Evolutionary conservation across 768 basidiomycete genomes (phyloP), one percentile per base, ranked within the genome.

Genomic region (Lentinus tigrinus): DNA sequence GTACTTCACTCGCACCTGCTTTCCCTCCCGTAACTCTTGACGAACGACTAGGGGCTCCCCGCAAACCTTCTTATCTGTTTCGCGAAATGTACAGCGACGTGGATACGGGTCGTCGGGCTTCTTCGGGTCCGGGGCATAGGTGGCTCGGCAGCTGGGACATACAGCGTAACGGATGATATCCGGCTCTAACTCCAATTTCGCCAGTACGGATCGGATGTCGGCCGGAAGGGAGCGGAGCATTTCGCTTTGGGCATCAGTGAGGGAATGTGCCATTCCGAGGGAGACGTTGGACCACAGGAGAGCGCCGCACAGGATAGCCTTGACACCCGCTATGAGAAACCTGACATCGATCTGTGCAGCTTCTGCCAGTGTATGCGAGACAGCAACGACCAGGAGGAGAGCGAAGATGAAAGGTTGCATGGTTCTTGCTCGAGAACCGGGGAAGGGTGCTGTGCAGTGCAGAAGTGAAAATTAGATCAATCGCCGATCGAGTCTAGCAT

Each of bases 131-230:
- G 57, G 38, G 4, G 54, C 23, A 38, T 65, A 65, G 13, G 52
- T 47, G 9, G 36, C 16, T 26, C 47, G 54, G 42, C 64, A 65
- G 5, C 6, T 14, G 7, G 61, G 55, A 37, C 64, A 65, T 2
- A 42, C 43, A 4, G 51, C 54, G 21, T 43, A 65, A 3, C 21
- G n/a, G 24, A 36, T 40, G 24, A 53, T 13, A 13, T 48, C 49
- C 7, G 64, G 64, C 3, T 53, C 51, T 2, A 64, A 36, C 23
- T 51, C 37, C 16, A 64, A 37, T 1, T 24, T 6, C 6, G 39
- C 40, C 14, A 64, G 5, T 1, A 40, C 52, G 1, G 61, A 51
- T 3, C 56, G 24, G 11, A 63, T 52, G 23, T 63, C 61, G 4
- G 37, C 10, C 2, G 61, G 61, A 0, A 65, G 26, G 8, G 19